Percentiles rank a stretch among this genome's conserved stretches.
These are phyloP conservation scores for Penicillium palitans DNA, from an alignment of 2,329 filamentous ascomycete genomes.

Conservation along the genomic window DNA sequence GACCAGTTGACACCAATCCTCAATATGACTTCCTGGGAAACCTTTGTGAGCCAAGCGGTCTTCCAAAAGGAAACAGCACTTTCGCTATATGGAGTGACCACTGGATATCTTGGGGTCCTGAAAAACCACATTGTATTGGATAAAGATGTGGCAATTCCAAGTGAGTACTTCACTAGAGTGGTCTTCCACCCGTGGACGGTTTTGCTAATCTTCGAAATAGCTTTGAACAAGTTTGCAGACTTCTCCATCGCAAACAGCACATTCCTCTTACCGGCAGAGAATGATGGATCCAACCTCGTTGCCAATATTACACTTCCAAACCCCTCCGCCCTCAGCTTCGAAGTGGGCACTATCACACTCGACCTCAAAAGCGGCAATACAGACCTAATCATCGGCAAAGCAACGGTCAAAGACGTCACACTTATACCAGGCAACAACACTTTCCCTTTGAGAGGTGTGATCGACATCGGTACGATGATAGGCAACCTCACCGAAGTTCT, in stretches of 20 bases:
- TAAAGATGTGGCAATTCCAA: constrained; percentile 19
- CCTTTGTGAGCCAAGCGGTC: constrained; percentile 19
- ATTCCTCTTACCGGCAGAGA: constrained; percentile 20
- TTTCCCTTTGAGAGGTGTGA: constrained; percentile 19
- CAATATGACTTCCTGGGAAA: constrained; percentile 19
- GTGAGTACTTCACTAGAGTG: constrained; percentile 1
- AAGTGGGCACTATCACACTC: constrained; percentile 24
- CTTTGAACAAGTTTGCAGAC: constrained; percentile 22
- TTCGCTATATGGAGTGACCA: constrained; percentile 15
- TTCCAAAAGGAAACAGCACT: constrained; percentile 19
- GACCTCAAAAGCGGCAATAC: constrained; percentile 22
- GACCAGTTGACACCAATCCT: constrained; percentile 15
- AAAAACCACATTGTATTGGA: constrained; percentile 23
- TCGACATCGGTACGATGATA: constrained; percentile 19
- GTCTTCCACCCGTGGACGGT: not conserved
- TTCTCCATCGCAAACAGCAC: constrained; percentile 23
- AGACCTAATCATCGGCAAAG: constrained; percentile 21
- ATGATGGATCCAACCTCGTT: constrained; percentile 25
- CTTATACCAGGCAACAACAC: constrained; percentile 25
- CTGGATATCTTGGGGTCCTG: constrained; percentile 22
- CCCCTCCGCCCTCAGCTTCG: constrained; percentile 20
- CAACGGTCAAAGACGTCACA: constrained; percentile 17
- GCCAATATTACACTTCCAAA: constrained; percentile 26
- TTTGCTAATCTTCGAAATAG: constrained; percentile 12
- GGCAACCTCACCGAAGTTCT: constrained; percentile 18